Base-by-base conservation (phyloP, 768 basidiomycete genomes). In the Pisolithus tinctorius region DNA sequence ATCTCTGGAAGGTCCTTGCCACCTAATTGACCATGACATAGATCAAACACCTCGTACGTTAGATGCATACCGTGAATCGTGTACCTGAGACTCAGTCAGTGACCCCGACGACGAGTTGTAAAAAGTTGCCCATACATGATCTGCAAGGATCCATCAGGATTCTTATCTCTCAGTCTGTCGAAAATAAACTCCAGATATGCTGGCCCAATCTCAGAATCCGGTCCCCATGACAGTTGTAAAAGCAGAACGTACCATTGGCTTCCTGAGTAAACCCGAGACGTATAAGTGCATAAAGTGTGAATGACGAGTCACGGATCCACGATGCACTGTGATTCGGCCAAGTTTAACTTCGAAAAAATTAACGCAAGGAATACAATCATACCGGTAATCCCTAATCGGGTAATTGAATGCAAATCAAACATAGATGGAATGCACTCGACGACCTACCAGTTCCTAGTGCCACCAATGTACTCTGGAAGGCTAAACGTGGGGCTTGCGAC, bases 401-500 rank as follows among this genome's bases (percentile, higher is more conserved):
- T 52, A 37, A 37, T 45, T 34, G 3, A n/a, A 1, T 20, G 25
- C 16, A 25, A 31, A 8, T 44, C 16, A 11, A 29, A 34, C 34
- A 4, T 14, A 5, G 11, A 34, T 11, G 34, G 4, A 34, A 13
- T 5, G 34, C 14, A 34, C 34, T 34, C 11, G 34, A 34, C 26
- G 38, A 51, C 48, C 7, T 51, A 86, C 89, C 93, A 95, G 61
- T 95, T 95, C 50, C 93, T 74, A 0, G 82, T 83, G 1, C 93
- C 93, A 0, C 93, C 93, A 30, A 96, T 88, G 55, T 82, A 86
- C 63, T 96, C 94, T 0, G 94, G 94, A 10, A 97, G 71, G 55
- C 89, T 91, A 69, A 98, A 97, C 0, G 94, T 97, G 0, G 95
- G 93, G 55, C 91, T 93, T 0, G 95, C 95, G 7, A 97, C 86